A percentile compares a stretch with the other conserved stretches of the same genome.
phyloP scores from a whole-genome alignment of 108 stramenopile species.

The Thalassiosira profunda region DNA sequence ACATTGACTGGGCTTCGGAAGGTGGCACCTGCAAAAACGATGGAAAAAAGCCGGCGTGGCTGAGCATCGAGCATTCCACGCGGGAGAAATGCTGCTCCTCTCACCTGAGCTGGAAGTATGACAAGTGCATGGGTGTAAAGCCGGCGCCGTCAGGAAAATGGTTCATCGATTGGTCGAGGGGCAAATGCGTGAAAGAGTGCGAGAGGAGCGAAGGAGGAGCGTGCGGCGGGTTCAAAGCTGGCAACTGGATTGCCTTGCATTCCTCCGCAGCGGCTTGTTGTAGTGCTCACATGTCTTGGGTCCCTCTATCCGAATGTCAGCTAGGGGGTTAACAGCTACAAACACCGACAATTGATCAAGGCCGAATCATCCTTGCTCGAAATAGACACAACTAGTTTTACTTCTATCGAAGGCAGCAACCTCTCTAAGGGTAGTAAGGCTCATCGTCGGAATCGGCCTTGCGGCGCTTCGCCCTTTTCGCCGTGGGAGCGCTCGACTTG shows the following conservation, averaged over 20 bases:
- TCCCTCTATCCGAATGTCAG: slow-evolving; percentile 8
- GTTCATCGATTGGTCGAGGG: slow-evolving; percentile 33
- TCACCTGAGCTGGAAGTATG: slow-evolving; percentile 37
- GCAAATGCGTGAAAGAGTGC: slow-evolving; percentile 45
- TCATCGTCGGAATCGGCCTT: no score
- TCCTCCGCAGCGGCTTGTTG: slow-evolving; percentile 27
- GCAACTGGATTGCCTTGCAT: slow-evolving; percentile 19
- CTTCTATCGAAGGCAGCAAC: no score
- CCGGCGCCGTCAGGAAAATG: slow-evolving; percentile 16
- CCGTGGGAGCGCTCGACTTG: no score
- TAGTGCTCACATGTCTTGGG: slow-evolving; percentile 34
- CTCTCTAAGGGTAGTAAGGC: no score
- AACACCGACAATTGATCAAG: no score
- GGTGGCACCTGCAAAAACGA: slow-evolving; percentile 18
- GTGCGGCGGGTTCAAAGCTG: slow-evolving; percentile 38
- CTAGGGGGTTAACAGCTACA: no score
- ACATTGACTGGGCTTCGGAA: not conserved
- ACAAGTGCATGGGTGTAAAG: slow-evolving; percentile 24
- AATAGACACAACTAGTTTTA: no score
- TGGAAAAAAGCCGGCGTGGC: slow-evolving; percentile 31
- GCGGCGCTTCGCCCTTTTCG: no score
- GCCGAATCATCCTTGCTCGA: no score
- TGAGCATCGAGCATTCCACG: slow-evolving; percentile 5
- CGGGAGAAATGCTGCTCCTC: slow-evolving; percentile 23
- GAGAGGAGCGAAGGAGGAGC: slow-evolving; percentile 26